Percentiles rank a stretch among this genome's conserved stretches.
These are phyloP conservation scores for Leishmania turanica DNA, from an alignment of 208 protist genomes.

Conservation along the genomic window DNA sequence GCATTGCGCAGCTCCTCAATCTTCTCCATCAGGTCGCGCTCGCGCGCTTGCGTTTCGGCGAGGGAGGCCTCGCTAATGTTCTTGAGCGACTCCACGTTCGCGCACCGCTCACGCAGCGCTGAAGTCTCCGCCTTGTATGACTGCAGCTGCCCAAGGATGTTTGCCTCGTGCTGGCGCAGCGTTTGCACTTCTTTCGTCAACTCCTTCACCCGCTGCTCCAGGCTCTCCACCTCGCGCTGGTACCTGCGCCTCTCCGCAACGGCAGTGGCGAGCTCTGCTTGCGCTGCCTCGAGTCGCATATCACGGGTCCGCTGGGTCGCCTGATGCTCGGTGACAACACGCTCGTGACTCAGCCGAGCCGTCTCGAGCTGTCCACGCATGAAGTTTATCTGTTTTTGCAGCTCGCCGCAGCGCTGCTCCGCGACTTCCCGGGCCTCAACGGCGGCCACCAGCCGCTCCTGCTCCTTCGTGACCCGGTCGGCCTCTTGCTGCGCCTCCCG, in stretches of 20 bases:
- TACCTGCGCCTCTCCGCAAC: constrained; percentile 39
- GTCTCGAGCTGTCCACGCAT: constrained; percentile 39
- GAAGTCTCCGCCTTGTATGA: constrained; percentile 63
- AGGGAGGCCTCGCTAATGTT: constrained; percentile 74
- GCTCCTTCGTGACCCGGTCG: constrained; percentile 19
- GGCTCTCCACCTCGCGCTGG: constrained; percentile 43
- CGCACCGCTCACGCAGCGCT: constrained; percentile 73
- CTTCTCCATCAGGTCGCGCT: constrained; percentile 71
- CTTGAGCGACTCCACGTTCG: constrained; percentile 85
- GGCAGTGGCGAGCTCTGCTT: constrained; percentile 33
- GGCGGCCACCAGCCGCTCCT: constrained; percentile 30
- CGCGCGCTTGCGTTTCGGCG: constrained; percentile 65
- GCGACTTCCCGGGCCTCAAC: constrained; percentile 32
- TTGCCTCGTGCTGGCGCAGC: constrained; percentile 50
- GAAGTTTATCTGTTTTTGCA: constrained; percentile 40
- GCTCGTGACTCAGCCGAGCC: constrained; percentile 35
- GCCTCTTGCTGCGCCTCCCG: constrained; percentile 28
- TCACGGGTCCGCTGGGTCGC: constrained; percentile 39
- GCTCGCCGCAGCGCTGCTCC: constrained; percentile 32
- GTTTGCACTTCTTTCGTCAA: constrained; percentile 54
- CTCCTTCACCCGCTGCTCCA: constrained; percentile 35
- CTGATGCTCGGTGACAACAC: constrained; percentile 31
- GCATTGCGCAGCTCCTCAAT: constrained; percentile 80
- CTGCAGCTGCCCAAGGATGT: constrained; percentile 61
- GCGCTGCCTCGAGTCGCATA: constrained; percentile 40